Evolutionary conservation across 768 basidiomycete genomes (phyloP).

Genomic region (Amanita rimosa): DNA sequence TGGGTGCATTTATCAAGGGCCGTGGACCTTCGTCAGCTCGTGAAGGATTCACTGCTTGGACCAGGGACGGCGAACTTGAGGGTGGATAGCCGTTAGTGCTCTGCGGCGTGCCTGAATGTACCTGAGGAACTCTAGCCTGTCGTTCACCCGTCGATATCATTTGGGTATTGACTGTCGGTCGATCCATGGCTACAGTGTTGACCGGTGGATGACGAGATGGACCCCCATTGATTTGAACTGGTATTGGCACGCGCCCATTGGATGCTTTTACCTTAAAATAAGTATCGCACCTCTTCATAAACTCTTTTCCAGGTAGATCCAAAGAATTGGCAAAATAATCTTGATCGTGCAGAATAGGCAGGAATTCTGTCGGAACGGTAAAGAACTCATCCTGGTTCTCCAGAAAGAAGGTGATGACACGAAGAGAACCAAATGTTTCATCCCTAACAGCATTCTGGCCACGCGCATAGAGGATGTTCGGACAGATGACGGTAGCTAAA

Average conservation of each 20-base stretch:
- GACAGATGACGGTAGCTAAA: slow-evolving; percentile 93
- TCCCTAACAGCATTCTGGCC: slow-evolving; percentile 80
- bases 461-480: slow-evolving; percentile 92
- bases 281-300: slow-evolving; percentile 91
- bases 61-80: slow-evolving; percentile 33
- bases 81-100: slow-evolving; percentile 23
- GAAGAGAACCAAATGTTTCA: slow-evolving; percentile 86
- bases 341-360: slow-evolving; percentile 79
- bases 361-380: slow-evolving; percentile 86
- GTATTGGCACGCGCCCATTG: slow-evolving; percentile 34
- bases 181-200: slow-evolving; percentile 31
- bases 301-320: slow-evolving; percentile 90
- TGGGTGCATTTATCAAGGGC: slow-evolving; percentile 22
- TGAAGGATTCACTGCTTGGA: slow-evolving; percentile 30
- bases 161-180: slow-evolving; percentile 29
- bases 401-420: slow-evolving; percentile 74
- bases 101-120: slow-evolving; percentile 30
- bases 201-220: slow-evolving; percentile 25
- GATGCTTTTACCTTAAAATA: slow-evolving; percentile 65
- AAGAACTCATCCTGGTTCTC: slow-evolving; percentile 95
- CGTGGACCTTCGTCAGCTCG: slow-evolving; percentile 38
- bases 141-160: slow-evolving; percentile 24
- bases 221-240: slow-evolving; percentile 28
- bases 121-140: slow-evolving; percentile 27
- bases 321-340: slow-evolving; percentile 83